These are phyloP conservation scores for Noccaea bulbosa DNA, from an alignment of 345 rosid species.

Conservation along the genomic window DNA sequence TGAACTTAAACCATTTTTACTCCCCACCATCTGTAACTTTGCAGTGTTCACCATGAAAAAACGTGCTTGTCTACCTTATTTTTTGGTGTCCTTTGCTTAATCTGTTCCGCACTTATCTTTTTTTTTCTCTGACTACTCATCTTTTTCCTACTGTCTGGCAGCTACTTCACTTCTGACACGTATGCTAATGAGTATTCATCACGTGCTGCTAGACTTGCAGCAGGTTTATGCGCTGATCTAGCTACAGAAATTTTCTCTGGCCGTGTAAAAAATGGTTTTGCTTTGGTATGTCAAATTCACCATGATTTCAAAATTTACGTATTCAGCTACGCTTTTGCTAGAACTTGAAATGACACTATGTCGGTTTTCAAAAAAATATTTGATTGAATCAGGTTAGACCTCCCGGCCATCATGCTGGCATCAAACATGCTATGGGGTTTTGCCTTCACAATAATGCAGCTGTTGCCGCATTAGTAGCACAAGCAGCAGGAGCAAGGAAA, in stretches of 20 bases:
- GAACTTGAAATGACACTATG: constrained; percentile 2
- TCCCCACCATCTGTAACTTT: constrained; percentile 7
- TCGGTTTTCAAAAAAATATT: not conserved
- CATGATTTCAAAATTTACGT: not conserved
- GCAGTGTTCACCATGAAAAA: constrained; percentile 14
- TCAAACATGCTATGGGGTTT: constrained; percentile 92
- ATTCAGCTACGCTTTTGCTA: constrained; percentile 2
- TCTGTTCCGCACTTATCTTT: constrained; percentile 8
- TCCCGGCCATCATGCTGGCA: constrained; percentile 99
- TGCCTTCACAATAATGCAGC: constrained; percentile 99
- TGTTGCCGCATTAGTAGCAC: constrained; percentile 89
- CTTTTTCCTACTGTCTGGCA: constrained; percentile 45
- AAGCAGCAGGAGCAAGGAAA: constrained; percentile 88
- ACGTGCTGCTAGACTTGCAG: constrained; percentile 95
- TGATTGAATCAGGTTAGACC: constrained; percentile 76
- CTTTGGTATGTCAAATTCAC: constrained; percentile 68
- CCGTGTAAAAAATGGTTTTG: constrained; percentile 86
- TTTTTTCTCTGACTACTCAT: constrained; percentile 9
- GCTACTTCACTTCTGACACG: constrained; percentile 96
- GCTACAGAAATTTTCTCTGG: constrained; percentile 82
- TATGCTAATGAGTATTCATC: constrained; percentile 99
- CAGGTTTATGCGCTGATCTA: constrained; percentile 96
- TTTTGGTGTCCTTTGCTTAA: not conserved
- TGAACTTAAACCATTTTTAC: constrained; percentile 9
- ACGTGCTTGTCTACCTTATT: constrained; percentile 9